Percentiles rank a stretch among this genome's conserved stretches.
These are phyloP conservation scores for Dalechampia spathulata DNA, from an alignment of 441 rosid species.

Conservation along the genomic window DNA sequence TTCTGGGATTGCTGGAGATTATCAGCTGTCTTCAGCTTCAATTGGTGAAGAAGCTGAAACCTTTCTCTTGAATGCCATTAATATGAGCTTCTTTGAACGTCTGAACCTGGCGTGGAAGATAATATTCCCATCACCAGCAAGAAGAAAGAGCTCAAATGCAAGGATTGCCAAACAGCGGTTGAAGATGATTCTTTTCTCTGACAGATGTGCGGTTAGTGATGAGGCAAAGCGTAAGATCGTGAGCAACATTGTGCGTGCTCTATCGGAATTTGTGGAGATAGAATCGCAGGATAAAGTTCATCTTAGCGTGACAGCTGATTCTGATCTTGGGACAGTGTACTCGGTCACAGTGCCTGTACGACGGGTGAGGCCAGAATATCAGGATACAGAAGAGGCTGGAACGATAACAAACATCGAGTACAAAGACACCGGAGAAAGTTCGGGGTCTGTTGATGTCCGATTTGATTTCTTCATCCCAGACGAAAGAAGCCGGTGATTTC, in stretches of 20 bases:
- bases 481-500: slow-evolving; percentile 21
- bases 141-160: slow-evolving; percentile 82
- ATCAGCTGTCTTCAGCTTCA: slow-evolving; percentile 48
- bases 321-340: slow-evolving; percentile 86
- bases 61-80: slow-evolving; percentile 63
- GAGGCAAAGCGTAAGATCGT: slow-evolving; percentile 94
- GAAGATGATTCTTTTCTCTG: slow-evolving; percentile 97
- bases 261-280: slow-evolving; percentile 96
- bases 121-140: slow-evolving; percentile 68
- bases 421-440: slow-evolving; percentile 58
- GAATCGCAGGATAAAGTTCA: slow-evolving; percentile 98
- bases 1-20: slow-evolving; percentile 47
- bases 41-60: slow-evolving; percentile 56
- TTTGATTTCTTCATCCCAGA: slow-evolving; percentile 92
- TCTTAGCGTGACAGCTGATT: slow-evolving; percentile 75
- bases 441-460: slow-evolving; percentile 84
- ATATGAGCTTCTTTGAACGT: slow-evolving; percentile 84
- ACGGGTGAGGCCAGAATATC: slow-evolving; percentile 84
- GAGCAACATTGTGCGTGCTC: slow-evolving; percentile 58
- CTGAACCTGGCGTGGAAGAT: slow-evolving; percentile 91
- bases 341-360: slow-evolving; percentile 92
- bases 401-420: slow-evolving; percentile 66
- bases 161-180: slow-evolving; percentile 90
- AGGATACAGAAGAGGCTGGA: slow-evolving; percentile 53
- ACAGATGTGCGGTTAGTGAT: slow-evolving; percentile 90